These are phyloP conservation scores for Backusella tuberculispora DNA, from an alignment of 192 early-diverging fungal genomes.

Conservation along the genomic window DNA sequence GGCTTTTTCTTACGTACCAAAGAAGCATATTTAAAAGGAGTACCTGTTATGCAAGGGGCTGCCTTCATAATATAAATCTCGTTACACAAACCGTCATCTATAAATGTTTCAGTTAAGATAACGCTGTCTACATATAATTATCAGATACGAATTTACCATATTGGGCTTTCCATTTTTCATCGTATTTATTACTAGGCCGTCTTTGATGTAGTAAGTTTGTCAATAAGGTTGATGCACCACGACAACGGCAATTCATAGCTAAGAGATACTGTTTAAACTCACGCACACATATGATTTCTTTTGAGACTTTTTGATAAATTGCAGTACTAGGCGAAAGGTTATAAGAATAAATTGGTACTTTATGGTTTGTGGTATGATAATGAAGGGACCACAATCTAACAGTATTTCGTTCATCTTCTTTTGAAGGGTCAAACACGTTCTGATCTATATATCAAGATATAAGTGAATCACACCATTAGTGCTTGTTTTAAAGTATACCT, in stretches of 20 bases:
- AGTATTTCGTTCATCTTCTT: conserved; percentile 71
- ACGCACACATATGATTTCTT: conserved; percentile 48
- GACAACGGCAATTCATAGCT: conserved; percentile 58
- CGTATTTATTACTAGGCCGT: conserved; percentile 53
- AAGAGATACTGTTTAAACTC: conserved; percentile 53
- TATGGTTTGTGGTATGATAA: conserved; percentile 49
- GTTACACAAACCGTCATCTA: conserved; percentile 61
- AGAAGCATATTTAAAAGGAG: conserved; percentile 55
- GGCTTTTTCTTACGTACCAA: conserved; percentile 24
- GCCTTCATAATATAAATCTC: conserved; percentile 56
- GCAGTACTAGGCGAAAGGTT: conserved; percentile 65
- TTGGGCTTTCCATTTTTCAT: conserved; percentile 65
- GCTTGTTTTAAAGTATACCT: conserved; percentile 25
- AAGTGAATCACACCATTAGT: not conserved
- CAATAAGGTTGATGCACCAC: conserved; percentile 61
- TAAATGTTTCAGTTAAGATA: not conserved
- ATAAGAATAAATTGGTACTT: conserved; percentile 60
- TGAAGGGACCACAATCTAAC: conserved; percentile 68
- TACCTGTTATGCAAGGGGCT: conserved; percentile 56
- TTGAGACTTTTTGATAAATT: conserved; percentile 58
- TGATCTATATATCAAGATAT: conserved; percentile 44
- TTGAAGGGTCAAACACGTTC: conserved; percentile 45
- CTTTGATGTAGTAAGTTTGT: conserved; percentile 63
- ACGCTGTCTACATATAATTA: not conserved
- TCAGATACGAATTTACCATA: conserved; percentile 41